phyloP scores from a whole-genome alignment of 176 grass and related monocot species.

The Cenchrus fungigraminus region DNA sequence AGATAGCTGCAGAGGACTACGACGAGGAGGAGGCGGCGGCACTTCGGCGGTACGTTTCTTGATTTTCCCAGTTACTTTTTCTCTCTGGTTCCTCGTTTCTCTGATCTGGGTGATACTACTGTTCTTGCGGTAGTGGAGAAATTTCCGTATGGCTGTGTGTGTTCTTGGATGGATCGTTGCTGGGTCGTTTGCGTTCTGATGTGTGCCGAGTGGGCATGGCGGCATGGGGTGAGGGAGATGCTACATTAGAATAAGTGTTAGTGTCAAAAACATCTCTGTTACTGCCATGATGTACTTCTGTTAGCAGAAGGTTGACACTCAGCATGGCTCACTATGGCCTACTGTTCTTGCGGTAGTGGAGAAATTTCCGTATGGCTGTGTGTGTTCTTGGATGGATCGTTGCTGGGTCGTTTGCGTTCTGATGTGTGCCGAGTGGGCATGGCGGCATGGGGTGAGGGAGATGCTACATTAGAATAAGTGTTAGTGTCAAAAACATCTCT shows the following conservation, averaged over 20 bases:
- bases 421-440: neutral
- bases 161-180: neutral
- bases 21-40: neutral
- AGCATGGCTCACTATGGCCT: neutral
- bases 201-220: neutral
- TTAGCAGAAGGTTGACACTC: too few species aligned
- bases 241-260: neutral
- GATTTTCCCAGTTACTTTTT: neutral
- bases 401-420: slow-evolving; percentile 24
- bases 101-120: neutral
- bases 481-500: neutral
- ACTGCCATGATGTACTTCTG: too few species aligned
- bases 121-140: neutral
- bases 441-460: neutral
- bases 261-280: neutral
- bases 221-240: slow-evolving; percentile 4
- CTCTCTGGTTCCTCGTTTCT: neutral
- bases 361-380: neutral
- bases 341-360: neutral
- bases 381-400: neutral
- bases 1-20: neutral
- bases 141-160: neutral
- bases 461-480: neutral
- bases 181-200: slow-evolving; percentile 20
- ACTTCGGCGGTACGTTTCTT: slow-evolving; percentile 35